Evolutionary conservation across 148 eudicot species (phyloP).

Genomic region (Salicornia ramosissima): DNA sequence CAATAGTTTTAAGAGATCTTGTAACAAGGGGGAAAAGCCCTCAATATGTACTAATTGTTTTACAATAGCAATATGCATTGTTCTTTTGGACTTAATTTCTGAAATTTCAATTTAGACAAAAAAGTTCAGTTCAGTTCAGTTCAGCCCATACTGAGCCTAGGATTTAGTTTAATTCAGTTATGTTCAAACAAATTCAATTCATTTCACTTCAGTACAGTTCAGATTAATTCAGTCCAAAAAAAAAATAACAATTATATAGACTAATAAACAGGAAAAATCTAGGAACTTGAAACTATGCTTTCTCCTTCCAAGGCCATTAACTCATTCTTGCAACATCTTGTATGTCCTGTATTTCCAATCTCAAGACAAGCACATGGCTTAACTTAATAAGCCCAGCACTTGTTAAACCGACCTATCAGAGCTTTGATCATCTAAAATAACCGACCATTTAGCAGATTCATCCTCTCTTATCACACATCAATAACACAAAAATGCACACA

Average conservation of each 20-base stretch:
- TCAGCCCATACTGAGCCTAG: no score
- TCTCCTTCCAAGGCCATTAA: constrained; percentile 23
- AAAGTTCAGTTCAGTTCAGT: no score
- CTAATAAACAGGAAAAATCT: constrained; percentile 11
- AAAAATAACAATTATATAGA: no score
- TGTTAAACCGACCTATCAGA: constrained; percentile 21
- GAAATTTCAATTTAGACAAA: no score
- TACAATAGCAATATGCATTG: no score
- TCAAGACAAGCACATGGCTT: constrained; percentile 22
- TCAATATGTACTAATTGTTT: no score
- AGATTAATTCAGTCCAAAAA: no score
- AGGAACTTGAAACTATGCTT: constrained; percentile 24
- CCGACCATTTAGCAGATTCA: constrained; percentile 24
- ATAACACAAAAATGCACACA: constrained; percentile 15
- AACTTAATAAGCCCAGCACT: constrained; percentile 1
- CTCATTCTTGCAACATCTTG: neutral
- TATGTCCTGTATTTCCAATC: constrained; percentile 9
- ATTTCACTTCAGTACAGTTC: no score
- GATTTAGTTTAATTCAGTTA: no score
- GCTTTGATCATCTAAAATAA: neutral
- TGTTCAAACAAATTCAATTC: no score
- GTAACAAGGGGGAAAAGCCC: no score
- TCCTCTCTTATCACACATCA: constrained; percentile 15
- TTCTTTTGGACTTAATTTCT: no score
- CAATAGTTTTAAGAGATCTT: constrained; percentile 4